phyloP scores from a whole-genome alignment of 305 asterid genomes.

The Stenogyne calaminthoides region DNA sequence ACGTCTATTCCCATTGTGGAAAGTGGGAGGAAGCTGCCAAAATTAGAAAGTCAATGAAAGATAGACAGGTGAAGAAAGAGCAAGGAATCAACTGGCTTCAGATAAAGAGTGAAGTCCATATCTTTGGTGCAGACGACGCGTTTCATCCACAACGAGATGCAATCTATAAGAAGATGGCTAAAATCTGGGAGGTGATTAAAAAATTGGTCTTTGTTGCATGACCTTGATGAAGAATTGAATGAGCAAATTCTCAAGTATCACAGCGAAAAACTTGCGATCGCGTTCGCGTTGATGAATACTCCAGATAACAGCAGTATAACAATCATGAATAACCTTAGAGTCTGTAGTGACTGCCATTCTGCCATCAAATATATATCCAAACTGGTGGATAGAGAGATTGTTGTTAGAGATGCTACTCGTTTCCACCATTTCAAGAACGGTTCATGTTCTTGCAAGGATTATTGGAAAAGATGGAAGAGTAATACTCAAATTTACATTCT shows the following conservation, averaged over 20 bases:
- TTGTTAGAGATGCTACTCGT: conserved; percentile 83
- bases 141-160: conserved; percentile 71
- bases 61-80: conserved; percentile 79
- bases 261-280: conserved; percentile 89
- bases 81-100: conserved; percentile 91
- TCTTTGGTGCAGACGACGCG: conserved; percentile 82
- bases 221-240: conserved; percentile 71
- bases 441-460: conserved; percentile 79
- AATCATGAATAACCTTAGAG: too few relatives aligned
- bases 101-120: conserved; percentile 60
- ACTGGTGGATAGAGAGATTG: too few relatives aligned
- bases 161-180: conserved; percentile 47
- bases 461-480: conserved; percentile 44
- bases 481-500: background rate
- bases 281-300: conserved; percentile 67
- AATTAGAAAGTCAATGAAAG: too few relatives aligned
- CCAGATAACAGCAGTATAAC: conserved; percentile 62
- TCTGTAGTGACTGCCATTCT: too few relatives aligned
- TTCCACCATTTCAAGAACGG: conserved; percentile 90
- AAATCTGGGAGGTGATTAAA: conserved; percentile 79
- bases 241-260: conserved; percentile 82
- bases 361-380: too few relatives aligned
- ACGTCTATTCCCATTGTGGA: too few relatives aligned
- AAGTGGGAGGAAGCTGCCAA: too few relatives aligned
- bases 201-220: conserved; percentile 80